Base-by-base conservation (phyloP, 148 eudicot species). In the Camellia lanceoleosa region DNA sequence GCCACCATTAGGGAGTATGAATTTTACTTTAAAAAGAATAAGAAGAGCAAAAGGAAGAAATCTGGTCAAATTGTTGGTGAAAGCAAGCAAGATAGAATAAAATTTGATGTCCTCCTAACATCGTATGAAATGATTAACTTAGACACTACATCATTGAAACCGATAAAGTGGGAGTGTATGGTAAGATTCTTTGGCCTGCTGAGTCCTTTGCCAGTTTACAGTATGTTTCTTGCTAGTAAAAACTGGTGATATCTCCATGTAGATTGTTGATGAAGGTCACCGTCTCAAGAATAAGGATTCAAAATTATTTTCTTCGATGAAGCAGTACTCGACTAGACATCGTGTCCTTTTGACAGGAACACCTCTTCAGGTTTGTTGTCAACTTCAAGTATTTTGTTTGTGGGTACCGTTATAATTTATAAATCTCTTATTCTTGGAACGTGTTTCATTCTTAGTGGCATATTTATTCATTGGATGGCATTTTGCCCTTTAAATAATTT, bases 191-290 rank as follows among this genome's bases (percentile, higher is more conserved):
- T 76, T 49, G 2, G 6, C 73, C 79, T 68, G 7, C 56, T 52
- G 66, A 67, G 15, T 30, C 38, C 73, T 71, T 76, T 69, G 47
- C 76, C 51, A 73, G 2, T 58, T 73, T 75, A 59, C 42, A 42
- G 49, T 49, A 16, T 65, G 78, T 41, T 3, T 38, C 78, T 78
- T 13, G 52, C 75, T 81, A 69, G 68, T 67, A 10, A 80, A 47
- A 52, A 12, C 23, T 44, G 73, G 55, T 80, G 58, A 65, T 60
- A 73, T 86, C 59, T 75, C 71, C 82, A 15, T 87, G 75, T 78
- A 96, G 99, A 87, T 96, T 81, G 99, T 96, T 79, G 99, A 96
- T 85, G 99, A 96, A 89, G 99, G 98, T 83, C 99, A 96, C 72
- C 98, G 98, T 73, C 97, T 96, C 43, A 96, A 96, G 84, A 96